Evolutionary conservation across 345 rosid genomes (phyloP).

Genomic region (Aquilaria sinensis): DNA sequence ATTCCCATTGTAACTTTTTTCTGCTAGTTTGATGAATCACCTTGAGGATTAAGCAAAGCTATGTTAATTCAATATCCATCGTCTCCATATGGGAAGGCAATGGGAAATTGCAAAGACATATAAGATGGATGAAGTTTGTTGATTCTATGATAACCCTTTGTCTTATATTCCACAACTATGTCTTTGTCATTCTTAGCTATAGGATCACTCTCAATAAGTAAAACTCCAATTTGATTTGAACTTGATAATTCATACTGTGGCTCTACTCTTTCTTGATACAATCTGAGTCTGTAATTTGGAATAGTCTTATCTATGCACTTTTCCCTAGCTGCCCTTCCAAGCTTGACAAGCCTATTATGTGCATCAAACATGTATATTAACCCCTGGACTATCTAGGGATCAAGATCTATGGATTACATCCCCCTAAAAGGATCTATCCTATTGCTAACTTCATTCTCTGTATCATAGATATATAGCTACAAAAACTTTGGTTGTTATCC

Average conservation of each 20-base stretch:
- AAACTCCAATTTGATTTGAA: not conserved
- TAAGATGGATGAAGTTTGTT: not conserved
- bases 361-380: not conserved
- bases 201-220: not conserved
- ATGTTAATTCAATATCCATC: not conserved
- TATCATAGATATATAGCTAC: not conserved
- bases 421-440: not conserved
- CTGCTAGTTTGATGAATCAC: not conserved
- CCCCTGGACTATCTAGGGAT: not conserved
- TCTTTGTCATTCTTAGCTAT: not conserved
- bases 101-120: not conserved
- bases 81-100: not conserved
- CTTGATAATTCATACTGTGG: not conserved
- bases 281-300: not conserved
- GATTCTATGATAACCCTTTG: not conserved
- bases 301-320: not conserved
- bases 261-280: not conserved
- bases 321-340: not conserved
- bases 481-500: not conserved
- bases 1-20: not conserved
- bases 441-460: not conserved
- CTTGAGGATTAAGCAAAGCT: not conserved
- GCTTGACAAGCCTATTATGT: not conserved
- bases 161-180: not conserved
- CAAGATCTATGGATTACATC: not conserved